A percentile compares a stretch with the other conserved stretches of the same genome.
Conservation (phyloP, 23 red algal species). For the Chondrus crispus region DNA sequence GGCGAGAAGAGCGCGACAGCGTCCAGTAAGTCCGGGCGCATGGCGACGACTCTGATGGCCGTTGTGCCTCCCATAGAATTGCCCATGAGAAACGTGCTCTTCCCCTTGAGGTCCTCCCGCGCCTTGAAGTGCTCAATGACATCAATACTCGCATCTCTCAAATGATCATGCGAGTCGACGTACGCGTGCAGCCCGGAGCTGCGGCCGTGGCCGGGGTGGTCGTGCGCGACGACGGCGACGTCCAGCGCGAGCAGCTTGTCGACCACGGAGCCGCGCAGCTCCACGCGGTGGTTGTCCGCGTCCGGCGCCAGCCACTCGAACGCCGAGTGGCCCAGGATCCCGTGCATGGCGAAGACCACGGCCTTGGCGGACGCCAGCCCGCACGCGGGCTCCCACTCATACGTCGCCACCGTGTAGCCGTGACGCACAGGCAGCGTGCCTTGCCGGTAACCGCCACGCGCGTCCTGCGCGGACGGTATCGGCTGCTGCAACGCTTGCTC, state of each 20-base stretch:
- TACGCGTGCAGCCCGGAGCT: slow-evolving; percentile 57
- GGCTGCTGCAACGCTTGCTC: too few species aligned
- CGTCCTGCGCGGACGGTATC: not conserved
- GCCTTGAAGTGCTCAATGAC: slow-evolving; percentile 19
- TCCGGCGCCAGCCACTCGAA: slow-evolving; percentile 83
- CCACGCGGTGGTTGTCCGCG: slow-evolving; percentile 46
- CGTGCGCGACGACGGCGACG: slow-evolving; percentile 76
- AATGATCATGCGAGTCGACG: slow-evolving; percentile 50
- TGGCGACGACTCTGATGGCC: slow-evolving; percentile 39
- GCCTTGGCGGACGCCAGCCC: slow-evolving; percentile 28
- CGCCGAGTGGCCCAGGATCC: slow-evolving; percentile 62
- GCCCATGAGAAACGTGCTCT: slow-evolving; percentile 67
- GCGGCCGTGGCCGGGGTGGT: slow-evolving; percentile 87
- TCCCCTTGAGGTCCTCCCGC: slow-evolving; percentile 1
- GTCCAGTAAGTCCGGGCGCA: slow-evolving; percentile 34
- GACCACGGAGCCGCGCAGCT: slow-evolving; percentile 61
- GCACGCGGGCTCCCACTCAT: slow-evolving; percentile 52
- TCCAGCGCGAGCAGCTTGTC: slow-evolving; percentile 58
- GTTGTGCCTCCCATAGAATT: slow-evolving; percentile 83
- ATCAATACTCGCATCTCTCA: slow-evolving; percentile 55
- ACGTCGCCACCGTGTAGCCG: slow-evolving; percentile 65
- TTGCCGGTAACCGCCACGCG: slow-evolving; percentile 23
- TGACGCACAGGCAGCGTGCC: not conserved
- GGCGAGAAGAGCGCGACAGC: slow-evolving; percentile 80
- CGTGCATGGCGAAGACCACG: slow-evolving; percentile 58